phyloP scores from a whole-genome alignment of 2,329 filamentous ascomycete species.

The Beauveria sp. region DNA sequence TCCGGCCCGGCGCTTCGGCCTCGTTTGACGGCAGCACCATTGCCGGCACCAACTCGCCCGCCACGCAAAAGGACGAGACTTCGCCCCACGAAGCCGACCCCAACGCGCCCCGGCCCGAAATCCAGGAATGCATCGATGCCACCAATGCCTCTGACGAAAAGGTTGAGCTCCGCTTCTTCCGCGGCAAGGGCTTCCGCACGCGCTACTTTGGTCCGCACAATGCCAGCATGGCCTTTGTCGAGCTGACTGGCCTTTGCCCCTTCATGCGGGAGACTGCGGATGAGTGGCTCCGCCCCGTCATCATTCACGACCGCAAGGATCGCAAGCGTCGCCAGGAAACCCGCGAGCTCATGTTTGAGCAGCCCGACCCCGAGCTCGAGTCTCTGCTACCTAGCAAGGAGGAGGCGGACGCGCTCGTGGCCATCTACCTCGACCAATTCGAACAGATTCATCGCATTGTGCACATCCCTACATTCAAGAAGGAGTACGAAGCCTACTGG shows the following conservation, averaged over 20 bases:
- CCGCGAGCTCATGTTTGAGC: slow-evolving; percentile 40
- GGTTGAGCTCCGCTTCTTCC: slow-evolving; percentile 49
- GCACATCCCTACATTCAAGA: slow-evolving; percentile 51
- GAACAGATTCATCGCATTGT: slow-evolving; percentile 50
- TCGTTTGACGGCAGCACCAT: slow-evolving; percentile 46
- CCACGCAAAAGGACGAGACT: slow-evolving; percentile 36
- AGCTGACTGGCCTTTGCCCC: slow-evolving; percentile 48
- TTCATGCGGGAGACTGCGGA: slow-evolving; percentile 58
- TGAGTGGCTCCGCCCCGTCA: slow-evolving; percentile 52
- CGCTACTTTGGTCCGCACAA: slow-evolving; percentile 55
- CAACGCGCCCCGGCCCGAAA: slow-evolving; percentile 26
- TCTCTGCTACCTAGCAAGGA: slow-evolving; percentile 39
- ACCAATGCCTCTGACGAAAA: slow-evolving; percentile 35
- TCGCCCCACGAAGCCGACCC: slow-evolving; percentile 22
- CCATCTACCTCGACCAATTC: slow-evolving; percentile 46
- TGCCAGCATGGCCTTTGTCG: slow-evolving; percentile 52
- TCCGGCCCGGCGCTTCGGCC: slow-evolving; percentile 31
- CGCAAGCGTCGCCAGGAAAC: slow-evolving; percentile 45
- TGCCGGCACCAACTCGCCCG: slow-evolving; percentile 36
- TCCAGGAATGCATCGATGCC: slow-evolving; percentile 33
- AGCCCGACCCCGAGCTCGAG: slow-evolving; percentile 43
- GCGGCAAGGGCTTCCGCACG: slow-evolving; percentile 52
- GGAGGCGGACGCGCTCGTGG: slow-evolving; percentile 41
- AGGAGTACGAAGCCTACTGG: slow-evolving; percentile 51
- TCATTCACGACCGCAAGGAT: slow-evolving; percentile 48